Evolutionary conservation across 208 protist species (phyloP).

Genomic region (Leishmania amazonensis): DNA sequence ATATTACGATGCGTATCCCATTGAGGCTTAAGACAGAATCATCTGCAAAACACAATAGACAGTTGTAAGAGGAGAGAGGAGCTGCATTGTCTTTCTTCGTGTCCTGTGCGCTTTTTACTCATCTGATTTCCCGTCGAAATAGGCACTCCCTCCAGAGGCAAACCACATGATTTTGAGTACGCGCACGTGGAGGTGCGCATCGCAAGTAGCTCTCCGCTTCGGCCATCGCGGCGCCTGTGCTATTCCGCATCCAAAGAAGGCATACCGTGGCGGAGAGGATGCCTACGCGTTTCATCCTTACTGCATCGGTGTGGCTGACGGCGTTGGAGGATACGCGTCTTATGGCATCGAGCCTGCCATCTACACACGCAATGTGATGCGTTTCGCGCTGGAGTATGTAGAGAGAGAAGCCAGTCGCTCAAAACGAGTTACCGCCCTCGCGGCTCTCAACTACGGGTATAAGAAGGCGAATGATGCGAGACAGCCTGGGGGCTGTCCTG

Average conservation of each 20-base stretch:
- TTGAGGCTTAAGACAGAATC: background rate
- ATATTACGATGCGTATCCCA: background rate
- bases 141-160: background rate
- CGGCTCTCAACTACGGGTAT: slow-evolving; percentile 64
- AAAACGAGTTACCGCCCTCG: slow-evolving; percentile 43
- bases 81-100: background rate
- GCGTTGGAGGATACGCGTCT: slow-evolving; percentile 80
- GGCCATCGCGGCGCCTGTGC: slow-evolving; percentile 69
- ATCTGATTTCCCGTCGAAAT: background rate
- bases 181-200: background rate
- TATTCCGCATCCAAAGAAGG: slow-evolving; percentile 82
- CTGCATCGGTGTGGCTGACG: slow-evolving; percentile 85
- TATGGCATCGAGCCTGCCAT: slow-evolving; percentile 74
- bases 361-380: slow-evolving; percentile 86
- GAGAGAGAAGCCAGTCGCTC: slow-evolving; percentile 17
- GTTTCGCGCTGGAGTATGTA: slow-evolving; percentile 53
- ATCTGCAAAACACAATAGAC: background rate
- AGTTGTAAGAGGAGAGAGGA: background rate
- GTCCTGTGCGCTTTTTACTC: background rate
- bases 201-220: slow-evolving; percentile 37
- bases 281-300: slow-evolving; percentile 75
- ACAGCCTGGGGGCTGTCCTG: slow-evolving; percentile 74
- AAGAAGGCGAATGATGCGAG: slow-evolving; percentile 39
- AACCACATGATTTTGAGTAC: slow-evolving; percentile 13
- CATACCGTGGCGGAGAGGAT: slow-evolving; percentile 79